Evolutionary conservation across 208 protist genomes (phyloP), one percentile per base, ranked within the genome.

Genomic region (Acanthamoeba royreba): DNA sequence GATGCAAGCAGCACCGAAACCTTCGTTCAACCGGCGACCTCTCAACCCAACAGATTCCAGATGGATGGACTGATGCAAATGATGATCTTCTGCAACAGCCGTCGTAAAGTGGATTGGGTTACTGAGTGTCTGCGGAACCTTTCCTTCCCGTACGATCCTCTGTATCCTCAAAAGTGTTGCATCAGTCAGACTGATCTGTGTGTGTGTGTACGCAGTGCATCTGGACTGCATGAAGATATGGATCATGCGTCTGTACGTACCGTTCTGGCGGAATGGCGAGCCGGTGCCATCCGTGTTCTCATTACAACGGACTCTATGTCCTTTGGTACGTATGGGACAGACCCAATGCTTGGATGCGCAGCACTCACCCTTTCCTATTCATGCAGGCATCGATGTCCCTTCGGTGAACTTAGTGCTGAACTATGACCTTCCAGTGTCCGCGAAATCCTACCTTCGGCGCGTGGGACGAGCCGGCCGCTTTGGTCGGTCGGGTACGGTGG

Each of bases 381-480:
- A 13, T 42, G 8, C 43, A 83, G 72, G 99, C 98, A 99, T 99
- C 93, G 99, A 99, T 97, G 99, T 99, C 89, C 98, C 99, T 94
- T 98, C 99, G 96, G 99, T 99, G 66, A 99, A 99, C 86, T 98
- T 99, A 40, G 99, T 99, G 94, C 99, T 99, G 97, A 99, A 99
- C 98, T 99, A 99, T 96, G 99, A 99, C 95, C 96, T 99, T 25
- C 99, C 99, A 22, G 98, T 95, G n/a, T 98, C 99, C 96, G 98
- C 98, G 94, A 99, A 99, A 97, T 98, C 98, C 94, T 99, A 99
- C 97, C 98, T 99, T 81, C 98, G 98, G 83, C 85, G 99, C 88
- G 99, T 99, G 93, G 99, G 99, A 96, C 98, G 99, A 94, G 98
- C 98, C 91, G 99, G 99, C 22, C 98, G 99, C 93, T 99, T 99